A percentile compares a stretch with the other conserved stretches of the same genome.
Evolutionary conservation across 2,329 filamentous ascomycete species (phyloP).

Genomic region (Xylaria sp.): DNA sequence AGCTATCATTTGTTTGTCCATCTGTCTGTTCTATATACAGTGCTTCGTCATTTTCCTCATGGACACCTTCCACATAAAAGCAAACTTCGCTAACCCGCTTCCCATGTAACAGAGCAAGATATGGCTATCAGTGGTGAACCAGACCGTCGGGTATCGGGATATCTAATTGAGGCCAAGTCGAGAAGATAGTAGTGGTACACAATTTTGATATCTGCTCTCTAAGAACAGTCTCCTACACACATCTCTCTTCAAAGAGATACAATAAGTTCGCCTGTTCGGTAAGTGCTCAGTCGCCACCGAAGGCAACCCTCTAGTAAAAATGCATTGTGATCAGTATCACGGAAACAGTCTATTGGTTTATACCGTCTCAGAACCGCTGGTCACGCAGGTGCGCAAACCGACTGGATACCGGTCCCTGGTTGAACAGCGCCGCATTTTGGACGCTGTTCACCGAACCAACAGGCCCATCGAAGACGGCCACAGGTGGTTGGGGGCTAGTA

Average conservation of each 20-base stretch:
- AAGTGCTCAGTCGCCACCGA: background rate
- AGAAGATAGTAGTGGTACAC: constrained; percentile 8
- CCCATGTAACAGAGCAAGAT: background rate
- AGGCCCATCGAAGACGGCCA: constrained; percentile 23
- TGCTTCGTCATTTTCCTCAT: background rate
- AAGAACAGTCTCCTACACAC: background rate
- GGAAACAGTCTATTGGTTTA: background rate
- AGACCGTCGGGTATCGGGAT: constrained; percentile 6
- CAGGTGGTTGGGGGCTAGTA: constrained; percentile 41
- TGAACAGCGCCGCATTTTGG: constrained; percentile 47
- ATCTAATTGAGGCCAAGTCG: background rate
- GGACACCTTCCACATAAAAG: background rate
- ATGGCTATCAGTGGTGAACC: background rate
- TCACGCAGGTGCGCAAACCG: constrained; percentile 53
- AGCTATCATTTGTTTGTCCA: background rate
- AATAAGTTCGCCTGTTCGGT: background rate
- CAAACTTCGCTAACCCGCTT: background rate
- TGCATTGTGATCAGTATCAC: background rate
- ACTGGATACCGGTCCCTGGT: constrained; percentile 47
- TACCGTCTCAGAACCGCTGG: constrained; percentile 33
- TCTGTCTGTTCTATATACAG: constrained; percentile 1
- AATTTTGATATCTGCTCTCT: constrained; percentile 5
- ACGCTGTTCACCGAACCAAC: constrained; percentile 44
- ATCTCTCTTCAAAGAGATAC: background rate
- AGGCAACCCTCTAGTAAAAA: constrained; percentile 8